Evolutionary conservation across 148 eudicot genomes (phyloP), one percentile per base, ranked within the genome.

Genomic region (Talinum fruticosum): DNA sequence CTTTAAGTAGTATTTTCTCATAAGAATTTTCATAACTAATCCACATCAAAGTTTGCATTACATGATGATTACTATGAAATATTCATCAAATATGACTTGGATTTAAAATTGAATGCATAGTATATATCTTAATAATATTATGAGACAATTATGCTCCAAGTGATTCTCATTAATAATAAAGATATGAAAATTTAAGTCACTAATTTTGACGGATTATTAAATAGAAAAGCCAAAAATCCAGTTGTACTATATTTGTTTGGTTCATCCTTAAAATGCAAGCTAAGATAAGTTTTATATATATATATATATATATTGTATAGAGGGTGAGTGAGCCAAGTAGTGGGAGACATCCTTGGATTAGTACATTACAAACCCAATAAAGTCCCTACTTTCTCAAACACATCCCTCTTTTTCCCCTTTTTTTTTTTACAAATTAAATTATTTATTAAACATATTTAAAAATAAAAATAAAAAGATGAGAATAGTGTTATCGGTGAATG

Each of bases 291-390:
- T 14, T 1, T 49, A 49, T 14, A 15, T 3, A n/a, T 4, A 57
- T 23, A 57, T 57, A 4, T 7, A 19, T 23, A 54, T n/a, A n/a
- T n/a, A n/a, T n/a, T n/a, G n/a, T n/a, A n/a, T 2, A 54, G 24
- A 10, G 53, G 12, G 45, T 15, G 16, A 45, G n/a, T 49, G 67
- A 35, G 61, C 61, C 61, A 54, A 61, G 59, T 57, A 72, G 76
- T 78, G 81, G 81, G 81, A 72, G 65, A 79, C 76, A 79, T 73
- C 76, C 76, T 64, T 72, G 29, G 44, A 32, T 28, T 79, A 12
- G 37, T 19, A 72, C 14, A 32, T 16, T 41, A 23, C n/a, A 72
- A 44, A 10, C 62, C 71, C 71, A 14, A 76, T 69, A 72, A 78
- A 73, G 75, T 23, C 33, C 23, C 30, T 34, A 68, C 38, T 77